These are phyloP conservation scores for Hypomyces rosellus DNA, from an alignment of 2,329 filamentous ascomycete species.

Conservation along the genomic window DNA sequence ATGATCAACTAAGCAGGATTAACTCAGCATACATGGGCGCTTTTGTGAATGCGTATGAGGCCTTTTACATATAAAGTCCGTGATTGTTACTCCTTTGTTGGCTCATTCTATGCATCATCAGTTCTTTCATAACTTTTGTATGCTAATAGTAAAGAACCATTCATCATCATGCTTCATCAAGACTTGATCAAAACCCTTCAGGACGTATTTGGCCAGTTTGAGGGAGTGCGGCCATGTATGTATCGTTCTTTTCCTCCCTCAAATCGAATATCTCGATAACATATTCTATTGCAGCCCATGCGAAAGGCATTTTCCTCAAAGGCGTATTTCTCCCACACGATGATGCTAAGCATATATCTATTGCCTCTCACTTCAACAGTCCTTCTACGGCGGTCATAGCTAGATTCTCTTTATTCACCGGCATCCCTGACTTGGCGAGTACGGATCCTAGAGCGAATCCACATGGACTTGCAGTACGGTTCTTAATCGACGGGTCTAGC, in stretches of 20 bases:
- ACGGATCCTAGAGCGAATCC: slow-evolving; percentile 3
- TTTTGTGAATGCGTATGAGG: too few species aligned
- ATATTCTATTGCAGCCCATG: slow-evolving; percentile 1
- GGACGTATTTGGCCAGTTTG: slow-evolving; percentile 3
- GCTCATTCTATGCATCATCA: too few species aligned
- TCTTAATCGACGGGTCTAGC: not conserved
- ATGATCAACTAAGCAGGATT: too few species aligned
- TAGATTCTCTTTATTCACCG: slow-evolving; percentile 6
- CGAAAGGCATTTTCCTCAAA: slow-evolving; percentile 8
- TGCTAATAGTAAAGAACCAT: not conserved
- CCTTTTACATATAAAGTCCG: too few species aligned
- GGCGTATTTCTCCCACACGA: slow-evolving; percentile 13
- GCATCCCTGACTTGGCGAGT: slow-evolving; percentile 1
- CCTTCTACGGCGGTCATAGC: slow-evolving; percentile 6
- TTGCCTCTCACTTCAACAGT: slow-evolving; percentile 6
- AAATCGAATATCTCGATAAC: not conserved
- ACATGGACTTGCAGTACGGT: slow-evolving; percentile 3
- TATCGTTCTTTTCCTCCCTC: not conserved
- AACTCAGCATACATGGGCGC: too few species aligned
- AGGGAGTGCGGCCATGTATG: slow-evolving; percentile 3
- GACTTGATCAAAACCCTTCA: slow-evolving; percentile 6
- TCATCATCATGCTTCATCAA: slow-evolving; percentile 2
- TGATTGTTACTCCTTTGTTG: too few species aligned
- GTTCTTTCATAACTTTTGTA: too few species aligned
- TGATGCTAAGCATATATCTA: slow-evolving; percentile 7